These are phyloP conservation scores for Paramecium sexaurelia DNA, from an alignment of 73 alveolate genomes.

Conservation along the genomic window DNA sequence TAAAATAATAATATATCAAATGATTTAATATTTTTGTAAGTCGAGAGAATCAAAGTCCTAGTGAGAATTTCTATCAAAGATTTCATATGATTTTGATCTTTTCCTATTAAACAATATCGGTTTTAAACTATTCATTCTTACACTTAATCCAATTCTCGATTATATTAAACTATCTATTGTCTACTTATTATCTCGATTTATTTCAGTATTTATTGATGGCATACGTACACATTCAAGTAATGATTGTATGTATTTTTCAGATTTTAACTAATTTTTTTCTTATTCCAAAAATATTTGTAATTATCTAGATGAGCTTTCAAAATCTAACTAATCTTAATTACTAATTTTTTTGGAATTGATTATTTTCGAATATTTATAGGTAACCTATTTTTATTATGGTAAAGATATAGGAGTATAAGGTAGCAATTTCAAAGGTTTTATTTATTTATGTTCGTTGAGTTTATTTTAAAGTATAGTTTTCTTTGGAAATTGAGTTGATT, in stretches of 20 bases:
- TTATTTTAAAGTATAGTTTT: background rate
- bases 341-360: background rate
- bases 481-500: background rate
- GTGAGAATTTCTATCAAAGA: background rate
- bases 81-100: background rate
- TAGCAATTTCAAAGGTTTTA: background rate
- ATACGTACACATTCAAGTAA: background rate
- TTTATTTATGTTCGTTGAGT: background rate
- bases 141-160: background rate
- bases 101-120: background rate
- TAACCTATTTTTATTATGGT: background rate
- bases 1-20: background rate
- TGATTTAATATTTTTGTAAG: background rate
- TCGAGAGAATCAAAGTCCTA: background rate
- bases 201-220: background rate
- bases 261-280: background rate
- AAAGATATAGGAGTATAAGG: background rate
- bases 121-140: background rate
- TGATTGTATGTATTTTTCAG: background rate
- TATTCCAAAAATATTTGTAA: background rate
- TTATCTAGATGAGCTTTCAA: constrained; percentile 18
- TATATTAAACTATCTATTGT: background rate
- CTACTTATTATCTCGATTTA: background rate
- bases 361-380: background rate
- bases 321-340: background rate